Evolutionary conservation across 2,329 filamentous ascomycete genomes (phyloP).

Genomic region (Claviceps sorghi): DNA sequence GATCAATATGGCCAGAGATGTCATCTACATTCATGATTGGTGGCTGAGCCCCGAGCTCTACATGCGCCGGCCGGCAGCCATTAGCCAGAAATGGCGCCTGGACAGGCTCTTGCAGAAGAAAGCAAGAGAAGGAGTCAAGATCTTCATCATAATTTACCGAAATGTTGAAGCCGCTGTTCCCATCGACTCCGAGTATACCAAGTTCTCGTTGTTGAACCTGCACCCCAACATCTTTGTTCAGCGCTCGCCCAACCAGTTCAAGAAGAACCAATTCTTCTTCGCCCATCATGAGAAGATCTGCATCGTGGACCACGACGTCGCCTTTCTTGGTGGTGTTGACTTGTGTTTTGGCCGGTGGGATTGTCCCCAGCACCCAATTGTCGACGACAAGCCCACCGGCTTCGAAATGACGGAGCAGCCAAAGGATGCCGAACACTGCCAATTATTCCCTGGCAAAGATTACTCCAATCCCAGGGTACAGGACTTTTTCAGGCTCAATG

Average conservation of each 20-base stretch:
- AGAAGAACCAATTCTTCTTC: slow-evolving; percentile 99
- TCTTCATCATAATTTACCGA: slow-evolving; percentile 94
- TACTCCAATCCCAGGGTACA: slow-evolving; percentile 94
- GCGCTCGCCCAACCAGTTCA: slow-evolving; percentile 90
- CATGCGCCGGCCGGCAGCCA: slow-evolving; percentile 80
- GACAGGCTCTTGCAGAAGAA: slow-evolving; percentile 89
- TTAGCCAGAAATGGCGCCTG: slow-evolving; percentile 95
- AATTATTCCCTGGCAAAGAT: slow-evolving; percentile 94
- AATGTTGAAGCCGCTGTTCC: slow-evolving; percentile 96
- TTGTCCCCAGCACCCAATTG: slow-evolving; percentile 78
- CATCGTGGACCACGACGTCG: slow-evolving; percentile 88
- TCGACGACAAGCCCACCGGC: slow-evolving; percentile 87
- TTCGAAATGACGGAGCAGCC: slow-evolving; percentile 66
- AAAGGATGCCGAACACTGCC: slow-evolving; percentile 85
- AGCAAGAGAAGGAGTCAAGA: slow-evolving; percentile 86
- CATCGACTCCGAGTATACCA: slow-evolving; percentile 96
- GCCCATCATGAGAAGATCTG: slow-evolving; percentile 98
- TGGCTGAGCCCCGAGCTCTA: slow-evolving; percentile 96
- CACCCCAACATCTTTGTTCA: slow-evolving; percentile 96
- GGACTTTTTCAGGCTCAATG: slow-evolving; percentile 84
- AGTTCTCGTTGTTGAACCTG: slow-evolving; percentile 85
- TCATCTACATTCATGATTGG: slow-evolving; percentile 99
- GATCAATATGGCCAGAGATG: slow-evolving; percentile 92
- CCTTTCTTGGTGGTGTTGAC: slow-evolving; percentile 91
- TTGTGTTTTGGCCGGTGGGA: slow-evolving; percentile 97